Evolutionary conservation across 2,329 filamentous ascomycete genomes (phyloP).

Genomic region (Fusarium nurragi): DNA sequence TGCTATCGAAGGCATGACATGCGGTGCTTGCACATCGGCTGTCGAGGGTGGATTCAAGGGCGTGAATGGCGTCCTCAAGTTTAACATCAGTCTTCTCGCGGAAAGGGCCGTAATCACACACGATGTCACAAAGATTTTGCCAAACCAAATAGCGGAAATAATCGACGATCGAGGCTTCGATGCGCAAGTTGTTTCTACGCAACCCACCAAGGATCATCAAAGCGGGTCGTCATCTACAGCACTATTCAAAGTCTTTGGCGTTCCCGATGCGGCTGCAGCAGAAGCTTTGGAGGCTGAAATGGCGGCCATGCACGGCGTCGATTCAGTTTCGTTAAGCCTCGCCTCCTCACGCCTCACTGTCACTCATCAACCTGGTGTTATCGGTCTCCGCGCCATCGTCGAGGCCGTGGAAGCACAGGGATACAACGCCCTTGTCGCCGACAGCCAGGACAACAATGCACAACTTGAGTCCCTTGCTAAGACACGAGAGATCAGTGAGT

Average conservation of each 20-base stretch:
- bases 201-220: conserved; percentile 65
- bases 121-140: conserved; percentile 73
- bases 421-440: conserved; percentile 88
- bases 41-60: conserved; percentile 84
- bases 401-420: conserved; percentile 83
- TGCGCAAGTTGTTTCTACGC: conserved; percentile 81
- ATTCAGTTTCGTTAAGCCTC: conserved; percentile 77
- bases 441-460: conserved; percentile 94
- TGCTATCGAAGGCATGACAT: conserved; percentile 96
- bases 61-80: conserved; percentile 81
- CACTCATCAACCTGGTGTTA: conserved; percentile 73
- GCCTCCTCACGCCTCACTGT: conserved; percentile 79
- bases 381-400: conserved; percentile 84
- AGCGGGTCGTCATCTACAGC: conserved; percentile 68
- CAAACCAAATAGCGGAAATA: conserved; percentile 79
- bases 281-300: conserved; percentile 76
- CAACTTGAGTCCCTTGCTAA: conserved; percentile 96
- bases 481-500: conserved; percentile 94
- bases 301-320: conserved; percentile 73
- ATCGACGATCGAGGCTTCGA: conserved; percentile 94
- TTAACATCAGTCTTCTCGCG: conserved; percentile 94
- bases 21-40: conserved; percentile 93
- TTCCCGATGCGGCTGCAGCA: conserved; percentile 76
- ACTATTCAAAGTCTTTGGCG: conserved; percentile 86
- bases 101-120: conserved; percentile 91